Evolutionary conservation across 768 basidiomycete genomes (phyloP).

Genomic region (Tylopilus vinaceipallidus): DNA sequence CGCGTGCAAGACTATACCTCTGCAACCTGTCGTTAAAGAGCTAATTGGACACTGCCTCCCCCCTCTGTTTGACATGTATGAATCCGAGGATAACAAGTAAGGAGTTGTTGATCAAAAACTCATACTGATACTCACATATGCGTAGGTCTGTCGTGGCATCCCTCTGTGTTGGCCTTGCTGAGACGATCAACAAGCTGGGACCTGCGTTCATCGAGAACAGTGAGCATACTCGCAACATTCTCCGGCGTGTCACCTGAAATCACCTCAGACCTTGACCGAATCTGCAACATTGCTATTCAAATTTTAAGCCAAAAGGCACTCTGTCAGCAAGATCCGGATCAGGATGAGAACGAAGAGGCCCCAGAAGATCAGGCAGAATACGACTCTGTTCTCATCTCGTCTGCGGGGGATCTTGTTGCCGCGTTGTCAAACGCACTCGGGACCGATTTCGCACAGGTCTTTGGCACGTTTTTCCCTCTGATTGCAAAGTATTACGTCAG

Average conservation of each 20-base stretch:
- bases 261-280: slow-evolving; percentile 60
- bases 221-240: slow-evolving; percentile 38
- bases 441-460: slow-evolving; percentile 76
- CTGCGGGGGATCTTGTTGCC: slow-evolving; percentile 92
- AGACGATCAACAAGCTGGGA: slow-evolving; percentile 90
- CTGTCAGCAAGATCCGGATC: slow-evolving; percentile 95
- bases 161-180: slow-evolving; percentile 84
- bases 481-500: slow-evolving; percentile 91
- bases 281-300: slow-evolving; percentile 79
- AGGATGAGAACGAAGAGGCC: slow-evolving; percentile 82
- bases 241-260: slow-evolving; percentile 4
- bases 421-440: slow-evolving; percentile 86
- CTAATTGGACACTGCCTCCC: slow-evolving; percentile 74
- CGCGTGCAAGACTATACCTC: slow-evolving; percentile 38
- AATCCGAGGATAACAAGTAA: slow-evolving; percentile 96
- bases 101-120: slow-evolving; percentile 31
- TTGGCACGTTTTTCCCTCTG: slow-evolving; percentile 83
- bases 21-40: slow-evolving; percentile 71
- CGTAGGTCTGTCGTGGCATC: slow-evolving; percentile 81
- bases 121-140: slow-evolving; percentile 13
- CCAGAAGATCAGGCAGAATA: slow-evolving; percentile 93
- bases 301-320: slow-evolving; percentile 92
- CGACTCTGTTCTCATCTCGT: slow-evolving; percentile 91
- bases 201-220: slow-evolving; percentile 79
- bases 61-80: slow-evolving; percentile 83